These are phyloP conservation scores for Colletotrichum sp. DNA, from an alignment of 2,329 filamentous ascomycete species.

Conservation along the genomic window DNA sequence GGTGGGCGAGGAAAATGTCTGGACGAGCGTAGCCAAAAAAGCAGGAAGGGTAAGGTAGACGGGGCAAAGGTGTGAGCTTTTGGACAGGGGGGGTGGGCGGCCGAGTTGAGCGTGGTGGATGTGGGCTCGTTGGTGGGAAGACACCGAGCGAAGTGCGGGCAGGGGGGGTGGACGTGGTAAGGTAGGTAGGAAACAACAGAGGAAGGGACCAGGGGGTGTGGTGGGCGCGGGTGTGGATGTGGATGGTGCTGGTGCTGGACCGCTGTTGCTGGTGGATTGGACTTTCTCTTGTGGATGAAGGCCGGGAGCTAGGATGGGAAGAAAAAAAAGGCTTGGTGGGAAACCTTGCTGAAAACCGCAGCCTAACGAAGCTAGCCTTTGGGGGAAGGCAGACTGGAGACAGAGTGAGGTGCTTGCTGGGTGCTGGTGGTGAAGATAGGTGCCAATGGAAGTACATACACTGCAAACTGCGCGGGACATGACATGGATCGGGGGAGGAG, in stretches of 20 bases:
- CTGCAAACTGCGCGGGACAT: neutral
- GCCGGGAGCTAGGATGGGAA: conserved; percentile 14
- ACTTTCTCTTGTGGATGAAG: neutral
- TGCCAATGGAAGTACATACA: neutral
- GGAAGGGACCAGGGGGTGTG: neutral
- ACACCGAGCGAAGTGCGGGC: conserved; percentile 9
- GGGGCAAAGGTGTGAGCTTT: neutral
- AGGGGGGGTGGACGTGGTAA: neutral
- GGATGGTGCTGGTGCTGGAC: neutral
- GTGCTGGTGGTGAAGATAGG: neutral
- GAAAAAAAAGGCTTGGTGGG: neutral
- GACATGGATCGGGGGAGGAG: neutral
- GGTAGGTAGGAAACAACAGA: neutral
- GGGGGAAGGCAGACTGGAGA: neutral
- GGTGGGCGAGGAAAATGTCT: conserved; percentile 17
- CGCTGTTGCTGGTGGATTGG: neutral
- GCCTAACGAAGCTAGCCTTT: conserved; percentile 2
- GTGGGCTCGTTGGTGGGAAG: neutral
- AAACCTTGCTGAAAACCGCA: conserved; percentile 2
- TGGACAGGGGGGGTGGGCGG: neutral
- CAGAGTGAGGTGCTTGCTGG: neutral
- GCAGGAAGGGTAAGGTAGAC: neutral
- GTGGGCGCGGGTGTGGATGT: neutral
- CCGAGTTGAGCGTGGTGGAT: neutral
- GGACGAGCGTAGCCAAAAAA: neutral